Conservation (phyloP, 257 asterid species). For the Rhazya stricta region DNA sequence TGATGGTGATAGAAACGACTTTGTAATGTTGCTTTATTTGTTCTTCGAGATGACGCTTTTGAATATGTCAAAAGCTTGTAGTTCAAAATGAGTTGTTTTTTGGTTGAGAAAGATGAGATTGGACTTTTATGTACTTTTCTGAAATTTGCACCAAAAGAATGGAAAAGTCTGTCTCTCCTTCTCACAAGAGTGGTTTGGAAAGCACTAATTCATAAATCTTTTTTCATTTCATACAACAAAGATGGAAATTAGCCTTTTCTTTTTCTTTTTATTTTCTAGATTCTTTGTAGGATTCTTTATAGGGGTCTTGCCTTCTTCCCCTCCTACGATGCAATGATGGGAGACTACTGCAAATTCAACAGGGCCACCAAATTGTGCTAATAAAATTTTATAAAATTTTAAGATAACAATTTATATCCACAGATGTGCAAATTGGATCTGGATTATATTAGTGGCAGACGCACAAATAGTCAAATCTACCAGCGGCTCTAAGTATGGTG, state of each 20-base stretch:
- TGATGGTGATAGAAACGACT: conserved; percentile 10
- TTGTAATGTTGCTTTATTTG: not conserved
- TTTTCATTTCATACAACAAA: not conserved
- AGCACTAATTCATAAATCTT: not conserved
- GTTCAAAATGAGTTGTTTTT: too few species aligned
- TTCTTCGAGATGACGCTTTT: not conserved
- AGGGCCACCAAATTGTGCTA: not conserved
- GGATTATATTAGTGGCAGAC: not conserved
- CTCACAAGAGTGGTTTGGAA: not conserved
- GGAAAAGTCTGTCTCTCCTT: not conserved
- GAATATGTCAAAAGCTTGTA: not conserved
- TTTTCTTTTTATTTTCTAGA: too few species aligned
- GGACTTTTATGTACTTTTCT: not conserved
- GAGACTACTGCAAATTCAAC: not conserved
- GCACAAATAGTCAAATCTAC: not conserved
- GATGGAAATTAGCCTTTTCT: too few species aligned
- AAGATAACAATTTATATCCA: not conserved
- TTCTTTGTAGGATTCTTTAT: too few species aligned
- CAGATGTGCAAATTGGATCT: not conserved
- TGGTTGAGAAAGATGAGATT: not conserved
- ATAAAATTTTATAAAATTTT: not conserved
- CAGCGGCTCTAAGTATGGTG: not conserved
- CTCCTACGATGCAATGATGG: not conserved
- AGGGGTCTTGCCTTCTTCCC: not conserved
- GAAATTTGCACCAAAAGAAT: not conserved